Evolutionary conservation across 2,329 filamentous ascomycete species (phyloP).

Genomic region (Aureobasidium vineae): DNA sequence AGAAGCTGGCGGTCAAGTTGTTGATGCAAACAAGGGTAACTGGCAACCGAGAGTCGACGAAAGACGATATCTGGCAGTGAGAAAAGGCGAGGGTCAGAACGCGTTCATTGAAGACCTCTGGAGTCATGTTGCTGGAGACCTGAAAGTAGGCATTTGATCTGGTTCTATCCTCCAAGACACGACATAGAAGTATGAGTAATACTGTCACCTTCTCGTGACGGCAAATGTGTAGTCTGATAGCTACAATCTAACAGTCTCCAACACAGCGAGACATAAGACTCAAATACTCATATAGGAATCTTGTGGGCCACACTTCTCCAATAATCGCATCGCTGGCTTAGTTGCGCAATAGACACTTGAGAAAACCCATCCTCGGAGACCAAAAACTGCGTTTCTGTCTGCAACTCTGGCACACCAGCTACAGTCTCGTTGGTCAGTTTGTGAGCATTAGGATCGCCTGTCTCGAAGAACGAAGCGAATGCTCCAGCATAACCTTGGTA

Average conservation of each 20-base stretch:
- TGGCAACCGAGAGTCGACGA: slow-evolving; percentile 62
- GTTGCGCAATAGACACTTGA: slow-evolving; percentile 40
- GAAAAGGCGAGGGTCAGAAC: slow-evolving; percentile 47
- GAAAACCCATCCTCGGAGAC: slow-evolving; percentile 49
- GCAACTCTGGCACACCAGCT: slow-evolving; percentile 48
- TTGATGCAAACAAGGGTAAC: slow-evolving; percentile 68
- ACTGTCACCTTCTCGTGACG: too few relatives aligned
- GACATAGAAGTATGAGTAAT: too few relatives aligned
- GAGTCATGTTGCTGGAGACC: slow-evolving; percentile 46
- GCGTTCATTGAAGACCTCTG: slow-evolving; percentile 52
- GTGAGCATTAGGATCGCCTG: slow-evolving; percentile 57
- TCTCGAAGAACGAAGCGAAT: slow-evolving; percentile 60
- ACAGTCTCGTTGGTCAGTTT: slow-evolving; percentile 52
- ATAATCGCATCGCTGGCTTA: slow-evolving; percentile 54
- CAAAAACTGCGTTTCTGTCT: slow-evolving; percentile 52
- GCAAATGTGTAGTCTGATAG: not conserved
- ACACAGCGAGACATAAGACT: too few relatives aligned
- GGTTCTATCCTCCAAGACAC: not conserved
- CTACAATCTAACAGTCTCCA: not conserved
- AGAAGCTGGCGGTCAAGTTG: slow-evolving; percentile 73
- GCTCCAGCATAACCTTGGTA: slow-evolving; percentile 60
- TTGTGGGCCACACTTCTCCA: slow-evolving; percentile 51
- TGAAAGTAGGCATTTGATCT: slow-evolving; percentile 42
- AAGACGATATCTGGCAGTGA: slow-evolving; percentile 54
- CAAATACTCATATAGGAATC: slow-evolving; percentile 43